Evolutionary conservation across 1,284 basidiomycete species (phyloP).

Genomic region (Naganishia liquefaciens): DNA sequence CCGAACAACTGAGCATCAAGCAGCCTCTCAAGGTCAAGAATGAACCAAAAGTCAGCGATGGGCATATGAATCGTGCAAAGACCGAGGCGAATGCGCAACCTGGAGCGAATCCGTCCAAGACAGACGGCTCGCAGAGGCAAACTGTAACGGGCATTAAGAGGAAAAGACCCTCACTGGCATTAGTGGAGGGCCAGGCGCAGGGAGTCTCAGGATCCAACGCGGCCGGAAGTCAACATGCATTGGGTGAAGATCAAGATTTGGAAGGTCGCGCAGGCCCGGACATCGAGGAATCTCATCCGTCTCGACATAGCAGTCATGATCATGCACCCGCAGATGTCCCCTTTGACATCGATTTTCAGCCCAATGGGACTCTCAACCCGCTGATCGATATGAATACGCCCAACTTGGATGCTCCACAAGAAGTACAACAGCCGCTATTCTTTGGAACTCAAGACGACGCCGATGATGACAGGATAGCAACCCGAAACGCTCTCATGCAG

Average conservation of each 20-base stretch:
- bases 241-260: not conserved
- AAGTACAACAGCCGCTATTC: conserved; percentile 27
- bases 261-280: too few relatives aligned
- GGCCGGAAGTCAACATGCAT: not conserved
- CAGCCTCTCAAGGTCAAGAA: conserved; percentile 10
- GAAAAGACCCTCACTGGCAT: conserved; percentile 14
- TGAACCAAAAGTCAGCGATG: conserved; percentile 10
- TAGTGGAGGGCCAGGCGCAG: conserved; percentile 17
- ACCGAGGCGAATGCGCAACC: conserved; percentile 4
- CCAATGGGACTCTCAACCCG: conserved; percentile 15
- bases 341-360: conserved; percentile 22
- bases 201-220: not conserved
- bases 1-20: conserved; percentile 14
- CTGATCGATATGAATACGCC: not conserved
- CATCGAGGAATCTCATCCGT: not conserved
- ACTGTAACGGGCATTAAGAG: conserved; percentile 15
- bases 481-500: conserved; percentile 20
- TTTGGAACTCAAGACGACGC: conserved; percentile 26
- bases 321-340: conserved; percentile 1
- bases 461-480: not conserved
- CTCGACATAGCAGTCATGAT: conserved; percentile 3
- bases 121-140: not conserved
- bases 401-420: not conserved
- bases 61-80: not conserved
- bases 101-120: not conserved